Conservation (phyloP, 1,284 basidiomycete genomes). For the Kwoniella shivajii region DNA sequence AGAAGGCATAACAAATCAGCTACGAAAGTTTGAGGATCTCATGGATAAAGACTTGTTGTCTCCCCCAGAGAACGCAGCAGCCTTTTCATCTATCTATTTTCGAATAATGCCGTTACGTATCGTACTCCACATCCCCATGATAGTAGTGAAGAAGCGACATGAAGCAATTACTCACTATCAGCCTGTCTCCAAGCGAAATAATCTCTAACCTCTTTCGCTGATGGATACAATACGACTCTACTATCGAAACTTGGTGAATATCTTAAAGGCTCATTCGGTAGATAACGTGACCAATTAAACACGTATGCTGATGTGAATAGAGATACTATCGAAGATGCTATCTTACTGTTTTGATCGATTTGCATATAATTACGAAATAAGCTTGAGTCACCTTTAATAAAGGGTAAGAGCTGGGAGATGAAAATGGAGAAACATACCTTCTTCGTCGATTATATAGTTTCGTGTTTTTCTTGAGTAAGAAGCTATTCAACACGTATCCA, state of each 20-base stretch:
- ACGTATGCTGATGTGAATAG: conserved; percentile 92
- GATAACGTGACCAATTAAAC: conserved; percentile 78
- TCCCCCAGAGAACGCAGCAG: too few species aligned
- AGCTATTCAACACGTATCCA: conserved; percentile 59
- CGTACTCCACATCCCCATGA: too few species aligned
- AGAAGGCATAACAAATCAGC: conserved; percentile 4
- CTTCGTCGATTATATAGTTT: conserved; percentile 80
- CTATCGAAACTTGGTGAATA: conserved; percentile 94
- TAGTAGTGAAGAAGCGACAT: too few species aligned
- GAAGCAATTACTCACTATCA: conserved; percentile 68
- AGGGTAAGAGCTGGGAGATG: neutral
- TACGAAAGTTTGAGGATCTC: too few species aligned
- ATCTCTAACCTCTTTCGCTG: conserved; percentile 71
- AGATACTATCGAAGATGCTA: conserved; percentile 84
- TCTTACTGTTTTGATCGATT: conserved; percentile 62
- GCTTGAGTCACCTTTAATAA: neutral
- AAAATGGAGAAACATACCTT: too few species aligned
- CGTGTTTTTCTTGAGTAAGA: conserved; percentile 76
- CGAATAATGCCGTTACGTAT: too few species aligned
- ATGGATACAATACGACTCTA: conserved; percentile 82
- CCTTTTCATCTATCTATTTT: too few species aligned
- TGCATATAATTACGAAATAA: neutral
- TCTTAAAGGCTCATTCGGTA: conserved; percentile 67
- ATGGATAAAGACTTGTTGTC: too few species aligned
- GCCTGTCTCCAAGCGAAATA: conserved; percentile 96